These are phyloP conservation scores for Cicer chorassanicum DNA, from an alignment of 306 rosid genomes.

Conservation along the genomic window DNA sequence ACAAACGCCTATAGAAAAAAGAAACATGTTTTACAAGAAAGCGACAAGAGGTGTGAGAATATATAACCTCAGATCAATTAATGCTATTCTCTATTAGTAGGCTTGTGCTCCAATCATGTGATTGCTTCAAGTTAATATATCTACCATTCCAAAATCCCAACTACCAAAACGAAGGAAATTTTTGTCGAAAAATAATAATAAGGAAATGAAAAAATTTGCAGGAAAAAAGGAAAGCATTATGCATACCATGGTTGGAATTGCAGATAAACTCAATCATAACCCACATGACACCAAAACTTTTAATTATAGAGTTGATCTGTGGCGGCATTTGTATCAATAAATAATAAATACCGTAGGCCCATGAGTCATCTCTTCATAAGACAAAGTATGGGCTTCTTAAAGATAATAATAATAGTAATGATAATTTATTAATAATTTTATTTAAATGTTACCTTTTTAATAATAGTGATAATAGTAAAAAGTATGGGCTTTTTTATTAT, in stretches of 20 bases:
- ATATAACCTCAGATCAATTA: conserved; percentile 50
- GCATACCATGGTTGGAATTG: conserved; percentile 57
- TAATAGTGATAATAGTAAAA: too few species aligned
- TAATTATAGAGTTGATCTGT: conserved; percentile 59
- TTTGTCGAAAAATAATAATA: too few species aligned
- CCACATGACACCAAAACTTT: conserved; percentile 83
- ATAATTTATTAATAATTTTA: too few species aligned
- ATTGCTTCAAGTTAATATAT: conserved; percentile 56
- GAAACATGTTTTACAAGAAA: conserved; percentile 49
- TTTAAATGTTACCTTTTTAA: too few species aligned
- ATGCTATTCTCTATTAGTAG: conserved; percentile 49
- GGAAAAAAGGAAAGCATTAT: conserved; percentile 19
- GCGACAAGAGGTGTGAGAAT: conserved; percentile 54
- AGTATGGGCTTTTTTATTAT: too few species aligned
- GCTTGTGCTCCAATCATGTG: conserved; percentile 65
- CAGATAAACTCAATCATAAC: conserved; percentile 72
- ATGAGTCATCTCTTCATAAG: too few species aligned
- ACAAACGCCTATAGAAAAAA: too few species aligned
- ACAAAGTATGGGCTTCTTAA: too few species aligned
- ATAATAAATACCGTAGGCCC: neutral
- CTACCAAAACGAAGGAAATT: conserved; percentile 54
- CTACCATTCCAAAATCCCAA: conserved; percentile 72
- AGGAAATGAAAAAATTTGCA: neutral
- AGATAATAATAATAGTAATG: too few species aligned
- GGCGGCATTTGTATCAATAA: conserved; percentile 43